Base-by-base conservation (phyloP, 495 filamentous ascomycete genomes). In the Neurospora sp. region DNA sequence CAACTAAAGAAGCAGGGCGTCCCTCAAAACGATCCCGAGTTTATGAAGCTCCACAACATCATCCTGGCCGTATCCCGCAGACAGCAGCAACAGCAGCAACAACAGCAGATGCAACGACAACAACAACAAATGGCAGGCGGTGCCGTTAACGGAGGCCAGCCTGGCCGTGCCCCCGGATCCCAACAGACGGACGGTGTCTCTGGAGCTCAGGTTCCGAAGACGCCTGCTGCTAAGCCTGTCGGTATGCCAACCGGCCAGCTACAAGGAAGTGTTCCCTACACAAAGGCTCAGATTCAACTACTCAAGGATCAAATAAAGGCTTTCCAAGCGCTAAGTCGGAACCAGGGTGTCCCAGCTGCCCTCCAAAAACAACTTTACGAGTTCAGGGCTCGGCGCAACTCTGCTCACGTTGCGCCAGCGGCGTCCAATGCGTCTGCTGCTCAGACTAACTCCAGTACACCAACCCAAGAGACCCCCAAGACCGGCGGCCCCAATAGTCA, bases 301-400 rank as follows among this genome's bases (percentile, higher is more conserved):
- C 86, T 96, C 10, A 85, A 91, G 40, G 89, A 90, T 66, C 94
- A 97, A 79, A 95, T 97, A 59, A 81, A 88, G 74, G 92, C 93
- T 7, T 96, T 97, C 84, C 93, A 93, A 81, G 84, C 90, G 75
- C 85, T 97, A 1, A 89, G 90, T 13, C 96, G 93, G 81, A 96
- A 96, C 72, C 84, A 89, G 36, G 88, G 92, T 1, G 89, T 98
- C 19, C 92, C 94, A 2, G 80, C 85, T n/a, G 83, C 85, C 54
- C 84, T 94, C 45, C 91, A 94, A 79, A 90, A 92, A 77, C 88
- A 90, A 74, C 87, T 97, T 4, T 94, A 93, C 76, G 85, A 90
- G 31, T 88, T 90, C 15, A 90, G 92, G 69, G 90, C 92, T 75
- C 85, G 85, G 59, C 85, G 88, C 42, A 88, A 90, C 73, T 84